phyloP scores from a whole-genome alignment of 441 rosid genomes.

The Syzygium malaccense region DNA sequence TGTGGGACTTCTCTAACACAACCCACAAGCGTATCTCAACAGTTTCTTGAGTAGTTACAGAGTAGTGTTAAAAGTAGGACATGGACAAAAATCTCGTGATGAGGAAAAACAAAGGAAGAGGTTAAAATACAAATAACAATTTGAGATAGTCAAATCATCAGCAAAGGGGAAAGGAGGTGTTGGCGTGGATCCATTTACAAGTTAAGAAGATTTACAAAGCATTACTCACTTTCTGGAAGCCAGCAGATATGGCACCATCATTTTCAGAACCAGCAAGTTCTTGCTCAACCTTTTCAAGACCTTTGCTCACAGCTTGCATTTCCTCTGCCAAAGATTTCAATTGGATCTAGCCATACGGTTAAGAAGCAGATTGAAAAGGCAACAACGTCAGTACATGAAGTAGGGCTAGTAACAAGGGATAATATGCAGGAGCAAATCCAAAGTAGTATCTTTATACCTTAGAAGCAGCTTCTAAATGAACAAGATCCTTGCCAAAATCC shows the following conservation, averaged over 20 bases:
- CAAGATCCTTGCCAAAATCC: constrained; percentile 85
- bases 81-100: neutral
- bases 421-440: neutral
- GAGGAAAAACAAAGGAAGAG: neutral
- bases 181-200: neutral
- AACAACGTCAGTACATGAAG: neutral
- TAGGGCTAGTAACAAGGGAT: neutral
- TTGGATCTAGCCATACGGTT: constrained; percentile 58
- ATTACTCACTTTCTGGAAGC: constrained; percentile 73
- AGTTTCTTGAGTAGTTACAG: neutral
- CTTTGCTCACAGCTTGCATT: constrained; percentile 98
- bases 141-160: neutral
- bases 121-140: neutral
- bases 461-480: constrained; percentile 90
- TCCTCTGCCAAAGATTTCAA: constrained; percentile 94
- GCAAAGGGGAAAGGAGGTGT: neutral
- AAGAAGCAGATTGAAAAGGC: neutral
- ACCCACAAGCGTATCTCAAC: neutral
- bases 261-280: constrained; percentile 77
- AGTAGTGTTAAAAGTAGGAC: neutral
- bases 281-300: constrained; percentile 90
- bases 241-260: constrained; percentile 79
- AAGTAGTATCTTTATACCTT: constrained; percentile 47
- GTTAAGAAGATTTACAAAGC: neutral
- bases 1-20: neutral